A percentile compares a stretch with the other conserved stretches of the same genome.
phyloP scores from a whole-genome alignment of 2,329 filamentous ascomycete genomes.

The Exophiala oligosperma region DNA sequence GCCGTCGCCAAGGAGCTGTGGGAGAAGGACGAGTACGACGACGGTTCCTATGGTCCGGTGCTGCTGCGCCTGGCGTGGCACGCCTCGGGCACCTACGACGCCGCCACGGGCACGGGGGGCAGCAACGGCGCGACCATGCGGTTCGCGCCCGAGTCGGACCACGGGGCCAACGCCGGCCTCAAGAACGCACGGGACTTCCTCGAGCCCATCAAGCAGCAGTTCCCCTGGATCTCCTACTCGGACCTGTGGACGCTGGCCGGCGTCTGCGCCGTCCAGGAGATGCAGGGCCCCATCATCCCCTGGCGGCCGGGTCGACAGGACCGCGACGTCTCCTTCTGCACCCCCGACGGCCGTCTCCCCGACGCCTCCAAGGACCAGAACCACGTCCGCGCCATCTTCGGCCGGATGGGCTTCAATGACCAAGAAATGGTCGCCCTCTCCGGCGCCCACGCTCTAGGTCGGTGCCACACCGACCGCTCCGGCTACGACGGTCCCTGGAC shows the following conservation, averaged over 20 bases:
- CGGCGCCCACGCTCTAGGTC: slow-evolving; percentile 80
- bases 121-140: slow-evolving; percentile 98
- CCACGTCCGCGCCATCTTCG: slow-evolving; percentile 89
- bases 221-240: slow-evolving; percentile 95
- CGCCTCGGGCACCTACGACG: slow-evolving; percentile 87
- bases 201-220: slow-evolving; percentile 84
- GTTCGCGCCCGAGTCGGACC: slow-evolving; percentile 82
- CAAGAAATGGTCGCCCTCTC: slow-evolving; percentile 90
- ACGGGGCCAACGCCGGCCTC: slow-evolving; percentile 92
- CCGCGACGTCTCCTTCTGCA: slow-evolving; percentile 78
- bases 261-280: slow-evolving; percentile 86
- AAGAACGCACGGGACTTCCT: slow-evolving; percentile 87
- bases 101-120: slow-evolving; percentile 82
- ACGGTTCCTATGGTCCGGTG: slow-evolving; percentile 93
- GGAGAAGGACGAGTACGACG: slow-evolving; percentile 93
- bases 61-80: slow-evolving; percentile 92
- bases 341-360: slow-evolving; percentile 86
- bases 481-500: slow-evolving; percentile 90
- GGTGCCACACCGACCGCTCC: slow-evolving; percentile 84
- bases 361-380: slow-evolving; percentile 75
- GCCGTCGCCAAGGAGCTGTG: slow-evolving; percentile 76
- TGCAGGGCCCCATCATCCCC: slow-evolving; percentile 83
- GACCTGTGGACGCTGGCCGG: slow-evolving; percentile 95
- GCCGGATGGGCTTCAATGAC: slow-evolving; percentile 97
- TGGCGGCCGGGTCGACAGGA: slow-evolving; percentile 86